A percentile compares a stretch with the other conserved stretches of the same genome.
phyloP scores from a whole-genome alignment of 1,139 yeast species.

The Nematodospora anomalae region DNA sequence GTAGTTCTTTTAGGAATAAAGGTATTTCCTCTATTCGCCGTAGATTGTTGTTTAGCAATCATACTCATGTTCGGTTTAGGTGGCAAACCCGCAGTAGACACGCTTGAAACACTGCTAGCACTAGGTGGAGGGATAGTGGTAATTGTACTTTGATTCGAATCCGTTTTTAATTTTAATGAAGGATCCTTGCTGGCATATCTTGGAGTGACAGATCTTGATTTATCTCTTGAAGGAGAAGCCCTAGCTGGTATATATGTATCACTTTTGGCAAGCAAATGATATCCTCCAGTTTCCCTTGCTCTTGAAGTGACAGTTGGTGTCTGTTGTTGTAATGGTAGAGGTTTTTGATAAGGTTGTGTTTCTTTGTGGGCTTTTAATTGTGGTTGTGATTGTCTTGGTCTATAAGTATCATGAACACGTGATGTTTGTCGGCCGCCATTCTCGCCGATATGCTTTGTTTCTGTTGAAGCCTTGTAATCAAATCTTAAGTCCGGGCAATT shows the following conservation, averaged over 20 bases:
- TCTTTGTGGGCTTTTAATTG: background rate
- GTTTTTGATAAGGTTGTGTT: background rate
- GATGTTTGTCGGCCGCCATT: background rate
- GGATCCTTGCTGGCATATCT: background rate
- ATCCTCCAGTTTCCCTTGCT: background rate
- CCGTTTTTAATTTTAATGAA: constrained; percentile 3
- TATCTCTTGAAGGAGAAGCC: background rate
- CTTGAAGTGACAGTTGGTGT: background rate
- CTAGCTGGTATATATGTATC: background rate
- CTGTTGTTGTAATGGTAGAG: background rate
- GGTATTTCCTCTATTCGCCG: too few relatives aligned
- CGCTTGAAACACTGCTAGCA: constrained; percentile 1
- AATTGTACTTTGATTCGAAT: constrained; percentile 4
- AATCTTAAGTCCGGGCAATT: background rate
- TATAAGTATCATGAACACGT: background rate
- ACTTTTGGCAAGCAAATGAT: background rate
- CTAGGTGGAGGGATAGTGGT: background rate
- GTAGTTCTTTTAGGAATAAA: too few relatives aligned
- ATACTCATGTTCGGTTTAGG: background rate
- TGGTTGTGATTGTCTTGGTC: background rate
- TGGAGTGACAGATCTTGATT: constrained; percentile 1
- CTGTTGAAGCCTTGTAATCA: background rate
- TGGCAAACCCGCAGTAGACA: background rate
- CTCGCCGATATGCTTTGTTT: background rate
- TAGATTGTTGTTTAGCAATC: background rate